These are phyloP conservation scores for Auriscalpium orientale DNA, from an alignment of 768 basidiomycete genomes.

Conservation along the genomic window DNA sequence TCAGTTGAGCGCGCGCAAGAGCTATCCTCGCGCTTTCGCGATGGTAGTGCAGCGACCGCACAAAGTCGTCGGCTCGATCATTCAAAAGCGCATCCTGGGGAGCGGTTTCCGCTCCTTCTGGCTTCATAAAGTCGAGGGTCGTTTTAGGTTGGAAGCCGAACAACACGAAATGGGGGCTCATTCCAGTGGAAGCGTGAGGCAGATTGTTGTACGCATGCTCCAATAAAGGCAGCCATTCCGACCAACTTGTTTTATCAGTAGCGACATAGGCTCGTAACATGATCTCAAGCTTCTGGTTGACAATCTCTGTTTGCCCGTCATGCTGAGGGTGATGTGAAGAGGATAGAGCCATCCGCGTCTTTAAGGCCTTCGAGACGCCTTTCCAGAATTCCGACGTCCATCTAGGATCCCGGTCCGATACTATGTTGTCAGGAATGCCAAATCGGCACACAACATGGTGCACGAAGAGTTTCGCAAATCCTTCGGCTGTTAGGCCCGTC, in stretches of 20 bases:
- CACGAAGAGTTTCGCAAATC: constrained; percentile 7
- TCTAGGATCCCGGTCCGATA: not conserved
- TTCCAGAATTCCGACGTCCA: constrained; percentile 4
- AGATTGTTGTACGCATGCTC: constrained; percentile 12
- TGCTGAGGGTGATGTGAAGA: not conserved
- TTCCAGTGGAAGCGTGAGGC: constrained; percentile 7
- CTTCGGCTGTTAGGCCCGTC: constrained; percentile 2
- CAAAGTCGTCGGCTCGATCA: not conserved
- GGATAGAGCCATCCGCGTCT: not conserved
- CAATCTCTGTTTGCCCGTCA: constrained; percentile 14
- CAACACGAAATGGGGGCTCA: constrained; percentile 12
- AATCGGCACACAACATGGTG: constrained; percentile 1
- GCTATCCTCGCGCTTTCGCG: constrained; percentile 7
- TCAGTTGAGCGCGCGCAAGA: constrained; percentile 13
- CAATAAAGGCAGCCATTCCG: not conserved
- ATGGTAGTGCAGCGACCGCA: not conserved
- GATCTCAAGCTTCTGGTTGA: constrained; percentile 14
- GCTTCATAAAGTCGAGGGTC: not conserved
- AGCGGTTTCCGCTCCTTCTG: not conserved
- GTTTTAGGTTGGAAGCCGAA: constrained; percentile 11
- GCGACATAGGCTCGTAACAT: constrained; percentile 11
- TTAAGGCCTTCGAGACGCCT: not conserved
- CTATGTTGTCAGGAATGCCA: not conserved
- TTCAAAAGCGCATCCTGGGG: too few relatives aligned
- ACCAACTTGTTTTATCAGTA: not conserved